A percentile compares a stretch with the other conserved stretches of the same genome.
These are phyloP conservation scores for Macadamia integrifolia DNA, from an alignment of 164 flowering plant species.

Conservation along the genomic window DNA sequence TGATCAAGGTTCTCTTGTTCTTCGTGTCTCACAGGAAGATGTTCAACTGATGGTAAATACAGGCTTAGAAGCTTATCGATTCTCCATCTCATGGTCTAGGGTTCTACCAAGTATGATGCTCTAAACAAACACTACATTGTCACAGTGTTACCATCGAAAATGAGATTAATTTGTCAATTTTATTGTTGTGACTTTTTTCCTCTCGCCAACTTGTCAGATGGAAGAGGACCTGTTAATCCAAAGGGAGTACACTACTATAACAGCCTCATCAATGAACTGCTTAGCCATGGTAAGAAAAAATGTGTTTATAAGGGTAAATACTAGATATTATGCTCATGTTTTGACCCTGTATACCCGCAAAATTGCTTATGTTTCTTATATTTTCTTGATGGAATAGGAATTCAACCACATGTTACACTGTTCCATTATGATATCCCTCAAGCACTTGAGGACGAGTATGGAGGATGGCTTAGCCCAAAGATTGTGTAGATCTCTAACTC, in stretches of 20 bases:
- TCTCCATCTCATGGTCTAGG: constrained; percentile 24
- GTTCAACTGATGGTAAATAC: constrained; percentile 17
- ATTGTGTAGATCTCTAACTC: constrained; percentile 39
- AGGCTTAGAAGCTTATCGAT: constrained; percentile 17
- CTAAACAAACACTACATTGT: not conserved
- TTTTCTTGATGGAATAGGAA: constrained; percentile 36
- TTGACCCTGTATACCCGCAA: too few relatives aligned
- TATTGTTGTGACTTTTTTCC: too few relatives aligned
- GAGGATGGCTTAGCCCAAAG: constrained; percentile 55
- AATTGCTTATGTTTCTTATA: not conserved
- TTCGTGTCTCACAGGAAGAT: constrained; percentile 16
- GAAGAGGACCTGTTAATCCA: constrained; percentile 18
- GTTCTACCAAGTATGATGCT: constrained; percentile 12
- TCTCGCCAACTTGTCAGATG: constrained; percentile 3
- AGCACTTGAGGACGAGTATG: constrained; percentile 73
- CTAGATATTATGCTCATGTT: too few relatives aligned
- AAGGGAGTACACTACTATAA: constrained; percentile 19
- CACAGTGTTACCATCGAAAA: too few relatives aligned
- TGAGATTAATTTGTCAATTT: too few relatives aligned
- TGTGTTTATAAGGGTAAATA: too few relatives aligned
- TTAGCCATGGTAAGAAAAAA: constrained; percentile 5
- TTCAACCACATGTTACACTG: constrained; percentile 61
- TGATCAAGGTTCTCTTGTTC: not conserved
- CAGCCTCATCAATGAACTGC: constrained; percentile 16
- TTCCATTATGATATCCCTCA: constrained; percentile 57